Evolutionary conservation across 805 yeast species (phyloP), one percentile per base, ranked within the genome.

Genomic region (Candida vartiovaarae): DNA sequence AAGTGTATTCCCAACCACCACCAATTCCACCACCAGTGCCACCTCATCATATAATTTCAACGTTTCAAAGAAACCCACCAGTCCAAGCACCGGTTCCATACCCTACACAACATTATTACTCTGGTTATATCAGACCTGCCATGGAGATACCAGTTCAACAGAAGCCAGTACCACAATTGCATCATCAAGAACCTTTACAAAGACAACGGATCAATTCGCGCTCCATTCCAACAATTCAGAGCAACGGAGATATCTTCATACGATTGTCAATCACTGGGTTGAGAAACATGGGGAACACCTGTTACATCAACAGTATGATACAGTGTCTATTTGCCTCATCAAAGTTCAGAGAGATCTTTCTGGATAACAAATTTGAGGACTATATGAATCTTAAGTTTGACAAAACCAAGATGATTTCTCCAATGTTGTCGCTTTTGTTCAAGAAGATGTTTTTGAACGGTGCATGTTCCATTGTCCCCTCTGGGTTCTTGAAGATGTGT

Each of bases 251-350:
- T 37, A 56, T 61, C 49, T 69, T 64, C 52, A 71, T 70, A 11
- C 63, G 74, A 8, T 59, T 70, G 40, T 67, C 76, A 2, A 68
- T 80, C 11, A 79, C 84, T 42, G 86, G 90, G 1, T 60, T 84
- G 41, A 65, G 75, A 47, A 84, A 84, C 55, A 66, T 75, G 62
- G 88, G 89, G 1, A 80, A 81, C 35, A 81, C 90, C 0, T 84
- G 95, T 54, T 84, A 84, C 56, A 78, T 84, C 45, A 84, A 84
- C 55, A 76, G 84, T 56, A 79, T 84, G 67, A 57, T 84, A 9
- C 95, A 84, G 59, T 74, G 87, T 48, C 57, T 84, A 6, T 81
- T 81, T 60, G 83, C 80, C 3, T 59, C 81, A 0, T 51, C 62
- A 0, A 55, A 57, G 25, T 78, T 84, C 52, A 66, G 80, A 43